Evolutionary conservation across 129 eudicot genomes (phyloP).

Genomic region (Oenanthe sinensis): DNA sequence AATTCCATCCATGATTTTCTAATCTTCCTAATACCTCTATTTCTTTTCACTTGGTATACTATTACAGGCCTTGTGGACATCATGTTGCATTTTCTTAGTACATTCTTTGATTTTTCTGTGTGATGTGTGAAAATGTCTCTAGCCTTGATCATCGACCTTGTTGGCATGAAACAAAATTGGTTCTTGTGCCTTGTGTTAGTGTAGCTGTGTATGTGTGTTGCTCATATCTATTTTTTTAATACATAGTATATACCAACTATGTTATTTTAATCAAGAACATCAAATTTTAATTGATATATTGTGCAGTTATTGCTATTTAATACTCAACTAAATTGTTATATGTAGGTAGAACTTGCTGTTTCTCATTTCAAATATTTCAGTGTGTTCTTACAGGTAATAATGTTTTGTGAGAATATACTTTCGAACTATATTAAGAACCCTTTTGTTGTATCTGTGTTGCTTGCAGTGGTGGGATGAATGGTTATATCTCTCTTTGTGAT

Average conservation of each 20-base stretch:
- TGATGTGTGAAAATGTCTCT: not conserved
- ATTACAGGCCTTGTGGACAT: not conserved
- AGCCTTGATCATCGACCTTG: not conserved
- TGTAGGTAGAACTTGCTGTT: not conserved
- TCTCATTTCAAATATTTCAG: not conserved
- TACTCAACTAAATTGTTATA: not conserved
- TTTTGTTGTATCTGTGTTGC: conserved; percentile 26
- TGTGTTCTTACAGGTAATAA: not conserved
- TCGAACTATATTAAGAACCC: not conserved
- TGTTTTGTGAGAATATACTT: not conserved
- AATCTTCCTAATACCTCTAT: too few relatives aligned
- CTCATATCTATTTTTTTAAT: not conserved
- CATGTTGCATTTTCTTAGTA: not conserved
- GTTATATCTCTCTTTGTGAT: conserved; percentile 64
- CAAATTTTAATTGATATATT: not conserved
- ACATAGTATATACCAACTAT: not conserved
- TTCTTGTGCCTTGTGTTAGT: not conserved
- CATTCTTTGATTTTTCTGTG: not conserved
- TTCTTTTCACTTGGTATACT: too few relatives aligned
- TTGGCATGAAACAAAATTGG: not conserved
- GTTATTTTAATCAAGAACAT: not conserved
- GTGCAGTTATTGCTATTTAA: not conserved
- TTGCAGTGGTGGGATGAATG: conserved; percentile 94
- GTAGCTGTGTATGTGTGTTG: not conserved
- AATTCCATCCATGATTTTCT: too few relatives aligned